Base-by-base conservation (phyloP, 1,284 basidiomycete genomes). In the Farysia itapuensis region DNA sequence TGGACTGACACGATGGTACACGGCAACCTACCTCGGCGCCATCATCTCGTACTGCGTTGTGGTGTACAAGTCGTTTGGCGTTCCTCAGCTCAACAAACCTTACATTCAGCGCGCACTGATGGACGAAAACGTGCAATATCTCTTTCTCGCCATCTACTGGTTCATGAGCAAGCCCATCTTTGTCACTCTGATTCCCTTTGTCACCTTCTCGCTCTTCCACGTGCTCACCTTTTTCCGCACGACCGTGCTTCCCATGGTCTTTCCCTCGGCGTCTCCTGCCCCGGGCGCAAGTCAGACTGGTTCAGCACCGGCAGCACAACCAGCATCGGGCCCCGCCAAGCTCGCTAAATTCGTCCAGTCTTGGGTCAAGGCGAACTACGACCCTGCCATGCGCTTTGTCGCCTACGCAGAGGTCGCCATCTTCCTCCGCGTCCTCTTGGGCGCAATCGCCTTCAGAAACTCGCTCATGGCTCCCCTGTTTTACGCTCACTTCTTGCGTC, bases 81-180 rank as follows among this genome's bases (percentile, higher is more conserved):
- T 74, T 8, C 75, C 75, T 12, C 74, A 74, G 29, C 54, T 72
- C 36, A 73, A 67, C 43, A 66, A 65, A 32, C 54, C 72, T 1
- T 75, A 73, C 57, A 48, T 77, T n/a, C 72, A 77, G 51, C 70
- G 75, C 20, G 73, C 74, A 1, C 42, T 69, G 15, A 72, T 77
- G 70, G 75, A 77, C 34, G 75, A 77, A 48, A 77, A 77, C 42
- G 75, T 77, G 23, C 74, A 76, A 50, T 77, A 77, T 47, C 59
- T 75, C 24, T 60, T 72, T 37, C 49, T 77, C 16, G 73, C 74
- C 4, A 50, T 77, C 23, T 75, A 77, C 67, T 77, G 75, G 75
- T 71, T 70, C 60, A 74, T 72, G 58, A 68, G 58, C 36, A 70
- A 69, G 51, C 72, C 75, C 26, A 76, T 77, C 59, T 72, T 71